Conservation (phyloP, 371 early-diverging fungal species). For the Actinomortierella ambigua region DNA sequence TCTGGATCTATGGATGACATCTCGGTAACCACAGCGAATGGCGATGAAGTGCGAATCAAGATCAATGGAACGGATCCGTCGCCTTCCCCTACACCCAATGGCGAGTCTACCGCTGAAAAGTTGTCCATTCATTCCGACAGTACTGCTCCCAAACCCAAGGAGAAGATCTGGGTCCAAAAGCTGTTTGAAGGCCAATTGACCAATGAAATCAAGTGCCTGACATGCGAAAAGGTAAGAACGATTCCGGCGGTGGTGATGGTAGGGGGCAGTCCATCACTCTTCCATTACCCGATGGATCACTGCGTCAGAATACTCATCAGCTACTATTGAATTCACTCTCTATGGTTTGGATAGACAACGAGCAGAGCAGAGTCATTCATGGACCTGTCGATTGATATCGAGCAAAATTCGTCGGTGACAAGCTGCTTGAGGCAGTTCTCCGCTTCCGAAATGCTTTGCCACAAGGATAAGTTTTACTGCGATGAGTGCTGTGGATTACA, state of each 20-base stretch:
- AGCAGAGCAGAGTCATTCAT: constrained; percentile 93
- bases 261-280: constrained; percentile 8
- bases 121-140: constrained; percentile 35
- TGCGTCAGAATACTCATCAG: not conserved
- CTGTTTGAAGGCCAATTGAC: constrained; percentile 94
- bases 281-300: constrained; percentile 1
- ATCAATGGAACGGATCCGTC: constrained; percentile 29
- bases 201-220: constrained; percentile 95
- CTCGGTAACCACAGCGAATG: constrained; percentile 27
- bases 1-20: constrained; percentile 27
- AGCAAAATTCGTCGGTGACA: constrained; percentile 92
- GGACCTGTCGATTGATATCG: constrained; percentile 95
- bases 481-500: constrained; percentile 93
- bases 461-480: constrained; percentile 97
- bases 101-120: constrained; percentile 26
- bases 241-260: not conserved
- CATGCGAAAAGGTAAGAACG: constrained; percentile 87
- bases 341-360: constrained; percentile 68
- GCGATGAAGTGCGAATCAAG: constrained; percentile 43
- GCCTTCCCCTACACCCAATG: not conserved
- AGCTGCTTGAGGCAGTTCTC: constrained; percentile 93
- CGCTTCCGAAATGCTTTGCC: constrained; percentile 90
- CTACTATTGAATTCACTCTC: not conserved
- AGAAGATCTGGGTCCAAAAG: constrained; percentile 92
- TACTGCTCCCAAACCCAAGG: constrained; percentile 33